Percentiles rank a stretch among this genome's conserved stretches.
phyloP scores from a whole-genome alignment of 139 green algal species.

The Spirogloea muscicola region DNA sequence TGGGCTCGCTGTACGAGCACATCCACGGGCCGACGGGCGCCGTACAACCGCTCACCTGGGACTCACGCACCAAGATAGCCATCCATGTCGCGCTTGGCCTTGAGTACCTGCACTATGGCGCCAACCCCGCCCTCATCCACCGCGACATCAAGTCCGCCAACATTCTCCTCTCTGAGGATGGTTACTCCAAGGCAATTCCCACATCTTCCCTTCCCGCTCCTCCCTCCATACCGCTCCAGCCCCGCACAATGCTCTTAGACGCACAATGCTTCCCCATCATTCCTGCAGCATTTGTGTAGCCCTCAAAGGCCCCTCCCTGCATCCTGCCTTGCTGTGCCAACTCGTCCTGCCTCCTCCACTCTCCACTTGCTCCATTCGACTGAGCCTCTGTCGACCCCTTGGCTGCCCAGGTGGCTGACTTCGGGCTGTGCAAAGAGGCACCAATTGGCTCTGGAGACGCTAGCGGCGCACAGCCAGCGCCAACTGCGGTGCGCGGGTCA shows the following conservation, averaged over 20 bases:
- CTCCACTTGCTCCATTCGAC: too few species aligned
- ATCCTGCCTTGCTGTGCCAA: too few species aligned
- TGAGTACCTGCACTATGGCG: conserved; percentile 24
- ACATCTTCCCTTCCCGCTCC: too few species aligned
- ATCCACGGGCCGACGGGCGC: conserved; percentile 24
- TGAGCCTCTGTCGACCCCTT: too few species aligned
- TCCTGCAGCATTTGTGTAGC: too few species aligned
- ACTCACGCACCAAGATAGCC: conserved; percentile 36
- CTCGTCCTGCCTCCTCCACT: too few species aligned
- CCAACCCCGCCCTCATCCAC: conserved; percentile 61
- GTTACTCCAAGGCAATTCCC: conserved; percentile 41
- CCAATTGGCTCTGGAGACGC: too few species aligned
- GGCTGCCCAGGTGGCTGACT: conserved; percentile 32
- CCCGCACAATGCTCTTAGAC: too few species aligned
- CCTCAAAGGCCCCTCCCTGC: too few species aligned
- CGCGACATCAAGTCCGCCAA: conserved; percentile 98
- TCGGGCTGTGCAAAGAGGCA: conserved; percentile 28
- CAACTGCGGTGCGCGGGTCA: conserved; percentile 24
- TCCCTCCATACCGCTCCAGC: too few species aligned
- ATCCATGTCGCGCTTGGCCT: conserved; percentile 22
- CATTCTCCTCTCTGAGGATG: conserved; percentile 62
- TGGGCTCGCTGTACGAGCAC: conserved; percentile 26
- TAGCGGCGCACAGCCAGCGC: background rate
- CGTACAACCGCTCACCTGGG: conserved; percentile 26
- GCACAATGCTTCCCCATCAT: too few species aligned